Evolutionary conservation across 1,139 yeast species (phyloP).

Genomic region (Spathaspora jeffriesii): DNA sequence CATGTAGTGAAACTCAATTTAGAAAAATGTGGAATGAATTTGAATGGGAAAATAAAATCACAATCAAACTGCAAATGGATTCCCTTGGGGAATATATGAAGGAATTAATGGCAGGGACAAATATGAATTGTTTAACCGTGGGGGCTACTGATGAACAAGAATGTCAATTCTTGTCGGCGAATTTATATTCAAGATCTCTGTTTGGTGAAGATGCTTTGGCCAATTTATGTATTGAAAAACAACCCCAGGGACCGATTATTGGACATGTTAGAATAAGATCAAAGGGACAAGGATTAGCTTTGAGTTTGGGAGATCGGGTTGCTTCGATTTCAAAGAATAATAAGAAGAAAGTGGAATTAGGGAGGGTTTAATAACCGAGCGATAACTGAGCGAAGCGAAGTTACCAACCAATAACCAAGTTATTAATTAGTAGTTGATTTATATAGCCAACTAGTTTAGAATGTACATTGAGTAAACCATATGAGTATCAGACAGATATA

Average conservation of each 20-base stretch:
- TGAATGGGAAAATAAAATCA: slow-evolving; percentile 99
- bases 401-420: no score
- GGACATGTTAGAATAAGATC: slow-evolving; percentile 98
- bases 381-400: no score
- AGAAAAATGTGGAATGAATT: slow-evolving; percentile 99
- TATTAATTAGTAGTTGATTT: no score
- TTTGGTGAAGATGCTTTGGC: slow-evolving; percentile 99
- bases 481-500: no score
- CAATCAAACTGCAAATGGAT: slow-evolving; percentile 71
- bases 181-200: slow-evolving; percentile 87
- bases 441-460: no score
- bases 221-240: slow-evolving; percentile 88
- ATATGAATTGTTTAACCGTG: slow-evolving; percentile 93
- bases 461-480: no score
- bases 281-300: slow-evolving; percentile 96
- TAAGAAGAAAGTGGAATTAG: slow-evolving; percentile 26
- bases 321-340: slow-evolving; percentile 72
- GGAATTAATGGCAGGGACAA: slow-evolving; percentile 78
- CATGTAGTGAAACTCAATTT: slow-evolving; percentile 86
- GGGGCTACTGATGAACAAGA: slow-evolving; percentile 86
- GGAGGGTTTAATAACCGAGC: slow-evolving; percentile 26
- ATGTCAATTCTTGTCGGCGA: slow-evolving; percentile 93
- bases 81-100: slow-evolving; percentile 80
- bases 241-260: slow-evolving; percentile 71
- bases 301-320: slow-evolving; percentile 92